Evolutionary conservation across 768 basidiomycete species (phyloP), one percentile per base, ranked within the genome.

Genomic region (Kockovaella imperatae): DNA sequence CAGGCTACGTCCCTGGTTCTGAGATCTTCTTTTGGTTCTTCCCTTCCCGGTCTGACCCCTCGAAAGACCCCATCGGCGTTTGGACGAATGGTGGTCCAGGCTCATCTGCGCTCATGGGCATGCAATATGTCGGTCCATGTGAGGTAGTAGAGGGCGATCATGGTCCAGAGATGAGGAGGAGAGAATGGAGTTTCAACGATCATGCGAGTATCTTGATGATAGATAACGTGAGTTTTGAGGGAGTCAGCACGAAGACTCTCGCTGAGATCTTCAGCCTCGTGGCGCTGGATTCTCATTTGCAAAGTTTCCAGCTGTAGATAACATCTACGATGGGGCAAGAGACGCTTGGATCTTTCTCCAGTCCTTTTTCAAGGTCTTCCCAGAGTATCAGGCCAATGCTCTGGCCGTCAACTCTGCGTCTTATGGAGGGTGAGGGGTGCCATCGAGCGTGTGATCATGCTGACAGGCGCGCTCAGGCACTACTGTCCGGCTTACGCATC

Each of bases 341-440:
- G 42, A 44, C 25, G 31, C 42, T 4, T 44, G 31, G 15, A 14
- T 29, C 26, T 44, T 44, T 20, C 14, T 44, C 11, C 42, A 44
- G 28, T n/a, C 14, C 4, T 44, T 44, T 18, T 15, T 44, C 42
- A 17, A 44, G 28, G 11, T 20, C 24, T 44, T 44, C 25, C 42
- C 42, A 4, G 42, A 44, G 18, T 44, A 44, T 24, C 15, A 25
- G 11, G n/a, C 24, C 7, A 44, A 44, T 23, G 17, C 42, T 15
- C 31, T 13, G 42, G 42, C 42, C 31, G 21, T 44, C 42, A 44
- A 44, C 29, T 44, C 42, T 7, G 26, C 31, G 5, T 44, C 42
- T 6, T 44, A 44, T 18, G 42, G 42, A 28, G 42, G 42, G 42
- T 44, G 28, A 44, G 28, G n/a, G n/a, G n/a, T n/a, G n/a, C n/a